Evolutionary conservation across 2,329 filamentous ascomycete species (phyloP), one percentile per base, ranked within the genome.

Genomic region (Fusarium goolgardi): DNA sequence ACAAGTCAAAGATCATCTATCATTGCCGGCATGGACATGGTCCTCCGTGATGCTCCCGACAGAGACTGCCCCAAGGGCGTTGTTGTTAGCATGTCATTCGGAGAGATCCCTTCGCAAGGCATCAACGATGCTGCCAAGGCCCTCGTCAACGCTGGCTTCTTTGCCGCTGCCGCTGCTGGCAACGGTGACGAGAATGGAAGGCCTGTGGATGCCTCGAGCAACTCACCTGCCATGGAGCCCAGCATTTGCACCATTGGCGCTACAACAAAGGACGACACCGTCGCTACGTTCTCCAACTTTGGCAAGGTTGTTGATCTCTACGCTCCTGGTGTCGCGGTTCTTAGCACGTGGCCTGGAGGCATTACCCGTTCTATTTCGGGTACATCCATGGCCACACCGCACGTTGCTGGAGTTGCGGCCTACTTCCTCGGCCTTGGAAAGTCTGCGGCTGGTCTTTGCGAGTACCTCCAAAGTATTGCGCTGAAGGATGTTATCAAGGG

Each of bases 211-310:
- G 43, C 46, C 0, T 34, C 37, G 0, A 10, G 4, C 1, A 13
- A 3, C 15, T 63, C 60, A 4, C 60, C 58, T 18, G 60, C 34
- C 13, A 32, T 23, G 1, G 58, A 55, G 23, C 25, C 25, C 1
- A 50, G 43, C 2, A 25, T 62, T 27, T 63, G 59, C 34, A 63
- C 60, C 9, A 62, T 63, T 4, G 60, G 51, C 4, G 58, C 39
- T 1, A 63, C 27, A 18, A 23, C 31, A 9, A 49, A 9, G 4
- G 32, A 51, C 4, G 23, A 57, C 4, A 21, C 12, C 9, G 51
- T 61, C 2, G 13, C 27, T 34, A 6, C 5, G 0, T 57, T 32
- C 0, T 63, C 58, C 37, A 63, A 63, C 58, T 63, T 21, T 15
- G 58, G 59, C 8, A 32, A 29, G 10, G 1, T 25, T 1, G 39